phyloP scores from a whole-genome alignment of 169 alveolate species.

The Perkinsus olseni region DNA sequence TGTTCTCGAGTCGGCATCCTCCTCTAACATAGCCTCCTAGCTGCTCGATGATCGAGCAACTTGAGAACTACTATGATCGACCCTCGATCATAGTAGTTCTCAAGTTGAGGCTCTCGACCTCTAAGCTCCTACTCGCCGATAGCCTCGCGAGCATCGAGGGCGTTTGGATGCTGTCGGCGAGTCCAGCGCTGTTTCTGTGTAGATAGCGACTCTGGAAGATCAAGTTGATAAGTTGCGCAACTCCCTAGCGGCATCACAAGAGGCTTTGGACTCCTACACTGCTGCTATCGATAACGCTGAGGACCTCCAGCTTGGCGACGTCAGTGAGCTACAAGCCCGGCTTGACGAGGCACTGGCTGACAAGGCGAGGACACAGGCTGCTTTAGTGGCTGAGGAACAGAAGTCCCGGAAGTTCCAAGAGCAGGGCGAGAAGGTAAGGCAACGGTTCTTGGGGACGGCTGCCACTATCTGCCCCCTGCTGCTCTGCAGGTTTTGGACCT shows the following conservation, averaged over 20 bases:
- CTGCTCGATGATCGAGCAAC: no score
- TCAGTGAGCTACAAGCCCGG: neutral
- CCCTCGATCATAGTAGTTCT: no score
- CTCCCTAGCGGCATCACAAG: neutral
- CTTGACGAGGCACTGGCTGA: neutral
- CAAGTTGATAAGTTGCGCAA: neutral
- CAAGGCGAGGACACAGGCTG: neutral
- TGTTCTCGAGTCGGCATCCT: no score
- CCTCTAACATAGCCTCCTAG: no score
- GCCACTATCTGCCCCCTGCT: no score
- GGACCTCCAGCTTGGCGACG: neutral
- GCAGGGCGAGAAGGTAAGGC: neutral
- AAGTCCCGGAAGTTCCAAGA: neutral
- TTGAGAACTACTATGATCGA: no score
- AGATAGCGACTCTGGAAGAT: neutral
- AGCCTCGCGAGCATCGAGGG: no score
- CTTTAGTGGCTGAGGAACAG: neutral
- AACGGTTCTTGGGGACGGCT: neutral
- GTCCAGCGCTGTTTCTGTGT: neutral
- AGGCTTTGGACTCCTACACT: neutral
- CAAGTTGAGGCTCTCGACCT: no score
- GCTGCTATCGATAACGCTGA: neutral
- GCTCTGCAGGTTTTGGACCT: neutral
- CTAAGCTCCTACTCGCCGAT: no score
- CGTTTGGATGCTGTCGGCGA: neutral